Conservation (phyloP, 306 rosid genomes). For the Vicia villosa region DNA sequence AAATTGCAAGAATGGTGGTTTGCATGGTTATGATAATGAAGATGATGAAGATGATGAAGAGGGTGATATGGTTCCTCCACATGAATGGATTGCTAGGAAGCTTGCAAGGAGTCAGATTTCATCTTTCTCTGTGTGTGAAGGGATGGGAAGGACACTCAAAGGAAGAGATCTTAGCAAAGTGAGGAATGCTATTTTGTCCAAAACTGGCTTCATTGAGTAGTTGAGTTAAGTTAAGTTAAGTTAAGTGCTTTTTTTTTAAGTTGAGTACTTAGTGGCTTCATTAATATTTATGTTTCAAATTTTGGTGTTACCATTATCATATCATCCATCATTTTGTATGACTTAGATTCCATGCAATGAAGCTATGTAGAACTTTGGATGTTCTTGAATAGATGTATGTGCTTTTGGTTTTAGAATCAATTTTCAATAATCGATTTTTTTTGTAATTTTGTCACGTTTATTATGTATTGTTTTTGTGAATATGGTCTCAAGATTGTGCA, state of each 20-base stretch:
- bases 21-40: slow-evolving; percentile 3
- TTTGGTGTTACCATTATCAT: slow-evolving; percentile 27
- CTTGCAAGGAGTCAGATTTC: slow-evolving; percentile 88
- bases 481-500: background rate
- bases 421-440: too few relatives aligned
- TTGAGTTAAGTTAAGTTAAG: background rate
- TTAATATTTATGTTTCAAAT: slow-evolving; percentile 19
- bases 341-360: slow-evolving; percentile 30
- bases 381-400: too few relatives aligned
- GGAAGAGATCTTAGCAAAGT: slow-evolving; percentile 98
- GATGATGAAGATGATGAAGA: slow-evolving; percentile 44
- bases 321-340: slow-evolving; percentile 11
- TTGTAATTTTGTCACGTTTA: too few relatives aligned
- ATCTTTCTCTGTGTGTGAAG: slow-evolving; percentile 93
- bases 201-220: slow-evolving; percentile 93
- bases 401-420: too few relatives aligned
- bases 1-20: slow-evolving; percentile 28
- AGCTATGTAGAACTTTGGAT: too few relatives aligned
- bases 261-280: background rate
- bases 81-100: slow-evolving; percentile 92
- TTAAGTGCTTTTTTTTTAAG: background rate
- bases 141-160: slow-evolving; percentile 84
- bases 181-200: slow-evolving; percentile 74
- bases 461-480: too few relatives aligned
- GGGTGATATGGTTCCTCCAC: slow-evolving; percentile 80